phyloP scores from a whole-genome alignment of 345 rosid species.

The Citrus glauca region DNA sequence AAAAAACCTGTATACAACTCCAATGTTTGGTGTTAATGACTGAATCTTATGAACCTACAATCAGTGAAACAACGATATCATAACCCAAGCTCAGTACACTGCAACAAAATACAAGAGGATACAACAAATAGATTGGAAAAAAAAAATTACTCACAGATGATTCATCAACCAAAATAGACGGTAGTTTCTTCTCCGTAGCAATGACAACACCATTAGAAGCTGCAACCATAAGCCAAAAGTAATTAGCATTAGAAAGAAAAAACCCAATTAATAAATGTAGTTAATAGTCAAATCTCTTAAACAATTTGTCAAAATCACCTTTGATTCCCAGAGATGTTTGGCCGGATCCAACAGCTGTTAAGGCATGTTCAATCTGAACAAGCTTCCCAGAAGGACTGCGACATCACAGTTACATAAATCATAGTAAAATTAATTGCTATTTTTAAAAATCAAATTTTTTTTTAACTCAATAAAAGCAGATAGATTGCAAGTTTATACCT shows the following conservation, averaged over 20 bases:
- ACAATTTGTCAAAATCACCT: slow-evolving; percentile 37
- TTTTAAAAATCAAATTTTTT: not conserved
- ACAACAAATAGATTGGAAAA: not conserved
- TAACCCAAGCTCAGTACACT: not conserved
- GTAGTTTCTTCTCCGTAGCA: slow-evolving; percentile 88
- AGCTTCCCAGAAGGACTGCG: slow-evolving; percentile 95
- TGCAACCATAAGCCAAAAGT: slow-evolving; percentile 25
- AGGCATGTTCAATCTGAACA: slow-evolving; percentile 95
- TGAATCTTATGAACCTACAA: slow-evolving; percentile 92
- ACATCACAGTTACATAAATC: slow-evolving; percentile 2
- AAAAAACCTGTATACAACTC: slow-evolving; percentile 90
- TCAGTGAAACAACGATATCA: not conserved
- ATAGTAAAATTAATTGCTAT: not conserved
- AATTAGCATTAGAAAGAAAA: not conserved
- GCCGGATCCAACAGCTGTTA: slow-evolving; percentile 92
- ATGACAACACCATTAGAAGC: slow-evolving; percentile 96
- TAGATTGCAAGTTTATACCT: slow-evolving; percentile 35
- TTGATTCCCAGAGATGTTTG: slow-evolving; percentile 93
- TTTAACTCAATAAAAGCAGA: not conserved
- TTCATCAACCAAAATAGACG: slow-evolving; percentile 93
- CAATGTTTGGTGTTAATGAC: slow-evolving; percentile 81
- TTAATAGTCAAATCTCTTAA: not conserved
- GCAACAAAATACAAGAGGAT: not conserved
- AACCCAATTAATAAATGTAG: not conserved
- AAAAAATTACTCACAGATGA: slow-evolving; percentile 56